Conservation (phyloP, 768 basidiomycete genomes). For the Rhodotorula babjevae region DNA sequence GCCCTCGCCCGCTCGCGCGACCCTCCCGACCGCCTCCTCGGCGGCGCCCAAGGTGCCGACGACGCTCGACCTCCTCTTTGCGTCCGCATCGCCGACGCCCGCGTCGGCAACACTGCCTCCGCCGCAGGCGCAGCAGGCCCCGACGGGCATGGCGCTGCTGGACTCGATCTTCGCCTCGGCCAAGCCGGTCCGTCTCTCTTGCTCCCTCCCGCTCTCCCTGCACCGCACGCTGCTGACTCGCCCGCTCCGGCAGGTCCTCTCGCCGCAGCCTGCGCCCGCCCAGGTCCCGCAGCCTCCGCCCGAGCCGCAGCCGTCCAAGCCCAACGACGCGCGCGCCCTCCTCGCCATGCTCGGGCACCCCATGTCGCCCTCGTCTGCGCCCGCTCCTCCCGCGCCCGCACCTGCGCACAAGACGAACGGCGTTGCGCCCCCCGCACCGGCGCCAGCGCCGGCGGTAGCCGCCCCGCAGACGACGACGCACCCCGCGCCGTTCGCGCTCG, state of each 20-base stretch:
- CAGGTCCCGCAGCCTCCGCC: neutral
- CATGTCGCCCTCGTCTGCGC: neutral
- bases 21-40: neutral
- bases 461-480: neutral
- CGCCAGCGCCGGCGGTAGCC: neutral
- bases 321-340: constrained; percentile 13
- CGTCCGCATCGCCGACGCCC: constrained; percentile 12
- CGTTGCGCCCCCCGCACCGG: neutral
- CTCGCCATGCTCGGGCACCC: constrained; percentile 1
- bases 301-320: neutral
- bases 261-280: neutral
- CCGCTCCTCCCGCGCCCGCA: neutral
- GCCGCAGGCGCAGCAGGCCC: neutral
- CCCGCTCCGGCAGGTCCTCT: neutral
- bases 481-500: constrained; percentile 9
- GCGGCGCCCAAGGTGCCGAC: neutral
- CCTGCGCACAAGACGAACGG: neutral
- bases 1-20: neutral
- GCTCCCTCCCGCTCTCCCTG: neutral
- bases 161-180: constrained; percentile 30
- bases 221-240: neutral
- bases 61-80: constrained; percentile 26
- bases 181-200: neutral
- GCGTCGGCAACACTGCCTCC: constrained; percentile 3
- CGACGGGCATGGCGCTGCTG: constrained; percentile 14